Evolutionary conservation across 306 rosid species (phyloP).

Genomic region (Ochetophila trinervis): DNA sequence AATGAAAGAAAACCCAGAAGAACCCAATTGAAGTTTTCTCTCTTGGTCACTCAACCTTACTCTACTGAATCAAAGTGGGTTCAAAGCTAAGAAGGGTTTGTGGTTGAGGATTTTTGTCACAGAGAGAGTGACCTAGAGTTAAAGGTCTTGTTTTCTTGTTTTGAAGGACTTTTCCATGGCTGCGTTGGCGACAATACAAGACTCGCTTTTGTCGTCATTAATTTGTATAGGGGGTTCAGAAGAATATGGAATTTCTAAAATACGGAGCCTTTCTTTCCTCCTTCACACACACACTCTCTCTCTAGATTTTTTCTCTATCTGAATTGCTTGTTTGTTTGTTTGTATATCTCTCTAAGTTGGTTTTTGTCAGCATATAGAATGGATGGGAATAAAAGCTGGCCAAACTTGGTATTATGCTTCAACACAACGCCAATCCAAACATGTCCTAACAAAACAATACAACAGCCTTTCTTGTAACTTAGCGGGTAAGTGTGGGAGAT

Average conservation of each 20-base stretch:
- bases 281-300: not conserved
- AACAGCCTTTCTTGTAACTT: constrained; percentile 34
- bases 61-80: constrained; percentile 7
- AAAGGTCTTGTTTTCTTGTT: constrained; percentile 26
- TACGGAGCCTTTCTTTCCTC: constrained; percentile 19
- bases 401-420: constrained; percentile 24
- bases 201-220: constrained; percentile 40
- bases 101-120: constrained; percentile 15
- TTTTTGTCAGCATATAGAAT: constrained; percentile 30
- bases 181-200: constrained; percentile 36
- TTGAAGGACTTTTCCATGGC: constrained; percentile 31
- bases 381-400: constrained; percentile 57
- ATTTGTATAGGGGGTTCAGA: constrained; percentile 25
- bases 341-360: constrained; percentile 20
- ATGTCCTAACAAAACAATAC: constrained; percentile 42
- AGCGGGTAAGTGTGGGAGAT: constrained; percentile 40
- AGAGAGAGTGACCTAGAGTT: constrained; percentile 19
- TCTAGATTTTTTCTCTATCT: constrained; percentile 12
- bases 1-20: constrained; percentile 22
- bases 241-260: constrained; percentile 42
- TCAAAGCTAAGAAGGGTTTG: constrained; percentile 6
- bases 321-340: constrained; percentile 21
- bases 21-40: constrained; percentile 7
- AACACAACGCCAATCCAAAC: constrained; percentile 33
- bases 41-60: not conserved